Evolutionary conservation across 1,284 basidiomycete genomes (phyloP), one percentile per base, ranked within the genome.

Genomic region (Microbotryomycetes sp.): DNA sequence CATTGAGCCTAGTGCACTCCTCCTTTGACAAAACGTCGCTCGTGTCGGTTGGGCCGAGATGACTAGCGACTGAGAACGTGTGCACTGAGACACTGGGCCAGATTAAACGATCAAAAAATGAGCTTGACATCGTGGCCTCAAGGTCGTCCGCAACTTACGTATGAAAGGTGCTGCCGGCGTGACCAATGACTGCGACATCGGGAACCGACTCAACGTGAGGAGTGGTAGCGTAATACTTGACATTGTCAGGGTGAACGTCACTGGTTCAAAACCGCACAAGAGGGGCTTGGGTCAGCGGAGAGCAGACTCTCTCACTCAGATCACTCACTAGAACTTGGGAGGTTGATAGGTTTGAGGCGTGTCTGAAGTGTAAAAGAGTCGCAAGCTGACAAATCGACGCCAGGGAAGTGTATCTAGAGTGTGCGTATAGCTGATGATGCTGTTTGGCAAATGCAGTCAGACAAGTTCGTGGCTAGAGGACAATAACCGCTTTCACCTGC

Each of bases 301-400:
- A 14, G 23, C 29, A 9, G 31, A 9, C 1, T 19, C n/a, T 12
- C 23, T 12, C 19, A 29, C 36, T 42, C 36, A 19, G 36, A 29
- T 2, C 12, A 42, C 58, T n/a, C 4, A 64, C 59, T 28, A 48
- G 54, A 62, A 64, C 28, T 46, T 30, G 2, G 64, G 63, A 15
- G 70, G 70, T 50, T 70, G 58, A 62, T 72, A 72, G 14, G 70
- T 65, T 5, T 80, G 76, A 0, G 88, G 89, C 5, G 87, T 85
- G 23, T 83, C 79, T 47, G 87, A 83, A 23, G 83, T 84, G 72
- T 89, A 91, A 70, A 86, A 87, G 16, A 88, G 76, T 72, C 90
- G 90, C 77, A 90, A 86, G n/a, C 85, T 87, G 25, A 87, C 86
- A 71, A 81, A 91, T 32, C 88, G 84, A 52, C 60, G 73, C 86